phyloP scores from a whole-genome alignment of 176 grass and related monocot genomes.

The Aegilops bicornis region DNA sequence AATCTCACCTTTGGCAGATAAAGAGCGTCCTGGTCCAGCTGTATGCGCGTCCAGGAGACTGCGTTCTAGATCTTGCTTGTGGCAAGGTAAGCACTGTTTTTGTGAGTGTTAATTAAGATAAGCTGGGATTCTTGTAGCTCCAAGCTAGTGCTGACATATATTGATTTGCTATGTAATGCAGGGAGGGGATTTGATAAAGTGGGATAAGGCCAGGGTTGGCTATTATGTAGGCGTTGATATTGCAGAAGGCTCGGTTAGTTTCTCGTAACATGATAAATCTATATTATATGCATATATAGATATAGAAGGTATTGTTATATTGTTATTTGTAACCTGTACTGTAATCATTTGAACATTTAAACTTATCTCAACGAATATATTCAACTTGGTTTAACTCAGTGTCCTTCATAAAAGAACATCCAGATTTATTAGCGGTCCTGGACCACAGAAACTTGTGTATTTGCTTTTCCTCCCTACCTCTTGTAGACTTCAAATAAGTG shows the following conservation, averaged over 20 bases:
- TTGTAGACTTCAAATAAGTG: neutral
- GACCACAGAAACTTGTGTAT: neutral
- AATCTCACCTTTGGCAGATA: slow-evolving; percentile 46
- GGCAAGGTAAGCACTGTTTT: slow-evolving; percentile 57
- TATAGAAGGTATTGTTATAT: neutral
- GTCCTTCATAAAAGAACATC: neutral
- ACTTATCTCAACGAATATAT: neutral
- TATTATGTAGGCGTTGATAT: slow-evolving; percentile 96
- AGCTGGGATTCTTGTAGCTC: neutral
- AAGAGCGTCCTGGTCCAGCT: slow-evolving; percentile 95
- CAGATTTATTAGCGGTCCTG: neutral
- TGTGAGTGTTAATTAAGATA: neutral
- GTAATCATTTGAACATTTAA: neutral
- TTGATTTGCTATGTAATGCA: slow-evolving; percentile 33
- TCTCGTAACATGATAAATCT: neutral
- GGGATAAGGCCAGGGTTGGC: slow-evolving; percentile 88
- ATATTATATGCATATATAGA: neutral
- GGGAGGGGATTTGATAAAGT: slow-evolving; percentile 97
- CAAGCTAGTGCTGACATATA: neutral
- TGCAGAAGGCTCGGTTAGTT: slow-evolving; percentile 72
- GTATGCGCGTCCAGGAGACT: slow-evolving; percentile 63
- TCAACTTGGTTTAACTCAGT: neutral
- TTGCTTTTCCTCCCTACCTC: neutral
- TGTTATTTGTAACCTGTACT: neutral
- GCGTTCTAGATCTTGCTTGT: slow-evolving; percentile 94